phyloP scores from a whole-genome alignment of 140 eudicot species.

The Bidens hawaiensis region DNA sequence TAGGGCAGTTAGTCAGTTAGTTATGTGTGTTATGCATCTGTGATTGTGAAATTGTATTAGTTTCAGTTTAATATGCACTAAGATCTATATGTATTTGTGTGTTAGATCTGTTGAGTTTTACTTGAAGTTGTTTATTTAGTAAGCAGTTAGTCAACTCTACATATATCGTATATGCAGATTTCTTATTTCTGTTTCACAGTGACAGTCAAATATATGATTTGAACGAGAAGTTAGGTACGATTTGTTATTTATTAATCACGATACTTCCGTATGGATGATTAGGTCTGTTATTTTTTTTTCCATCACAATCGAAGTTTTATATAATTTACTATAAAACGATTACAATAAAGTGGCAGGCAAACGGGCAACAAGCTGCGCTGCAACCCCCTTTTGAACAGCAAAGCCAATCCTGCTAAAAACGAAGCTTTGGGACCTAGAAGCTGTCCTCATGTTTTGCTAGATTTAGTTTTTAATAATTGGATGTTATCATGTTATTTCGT shows the following conservation, averaged over 20 bases:
- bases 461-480: neutral
- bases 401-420: too few species aligned
- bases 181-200: neutral
- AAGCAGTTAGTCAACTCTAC: constrained; percentile 5
- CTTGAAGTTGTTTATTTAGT: constrained; percentile 1
- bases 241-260: constrained; percentile 9
- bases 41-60: neutral
- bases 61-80: neutral
- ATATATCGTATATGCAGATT: neutral
- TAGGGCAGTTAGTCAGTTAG: constrained; percentile 8
- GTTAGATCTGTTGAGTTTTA: neutral
- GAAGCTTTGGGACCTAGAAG: too few species aligned
- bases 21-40: constrained; percentile 2
- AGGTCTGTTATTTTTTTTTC: neutral
- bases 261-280: too few species aligned
- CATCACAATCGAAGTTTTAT: too few species aligned
- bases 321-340: too few species aligned
- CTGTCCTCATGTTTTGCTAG: neutral
- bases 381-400: too few species aligned
- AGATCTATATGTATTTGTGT: neutral
- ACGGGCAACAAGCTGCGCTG: too few species aligned
- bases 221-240: constrained; percentile 4
- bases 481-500: too few species aligned
- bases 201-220: too few species aligned
- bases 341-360: too few species aligned